Percentiles rank a stretch among this genome's conserved stretches.
Conservation (phyloP, 1,284 basidiomycete genomes). For the Testicularia cyperi region DNA sequence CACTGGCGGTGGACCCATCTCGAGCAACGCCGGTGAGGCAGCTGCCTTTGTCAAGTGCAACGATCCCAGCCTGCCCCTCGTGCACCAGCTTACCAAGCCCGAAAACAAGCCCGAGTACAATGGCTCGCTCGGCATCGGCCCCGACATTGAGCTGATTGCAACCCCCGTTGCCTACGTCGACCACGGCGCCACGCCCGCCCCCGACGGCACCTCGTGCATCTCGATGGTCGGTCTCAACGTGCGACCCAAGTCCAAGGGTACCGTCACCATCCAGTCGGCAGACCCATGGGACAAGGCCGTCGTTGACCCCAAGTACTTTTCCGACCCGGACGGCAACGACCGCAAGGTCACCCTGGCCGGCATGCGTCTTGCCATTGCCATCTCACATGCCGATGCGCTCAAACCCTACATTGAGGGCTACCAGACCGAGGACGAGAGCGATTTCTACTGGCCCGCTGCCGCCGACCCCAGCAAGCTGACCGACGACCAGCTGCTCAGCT, state of each 20-base stretch:
- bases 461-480: slow-evolving; percentile 46
- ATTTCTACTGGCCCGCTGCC: slow-evolving; percentile 35
- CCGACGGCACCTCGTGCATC: slow-evolving; percentile 20
- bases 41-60: slow-evolving; percentile 58
- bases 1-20: slow-evolving; percentile 36
- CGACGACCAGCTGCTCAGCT: slow-evolving; percentile 47
- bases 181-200: slow-evolving; percentile 25
- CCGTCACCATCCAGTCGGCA: slow-evolving; percentile 24
- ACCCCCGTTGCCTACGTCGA: slow-evolving; percentile 34
- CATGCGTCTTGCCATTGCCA: slow-evolving; percentile 26
- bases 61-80: slow-evolving; percentile 51
- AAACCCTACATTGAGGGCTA: slow-evolving; percentile 35
- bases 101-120: slow-evolving; percentile 43
- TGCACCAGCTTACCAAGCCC: slow-evolving; percentile 25
- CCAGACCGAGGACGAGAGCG: slow-evolving; percentile 23
- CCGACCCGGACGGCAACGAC: slow-evolving; percentile 40
- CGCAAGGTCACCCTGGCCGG: slow-evolving; percentile 41
- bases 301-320: slow-evolving; percentile 40
- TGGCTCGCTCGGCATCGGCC: slow-evolving; percentile 46
- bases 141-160: slow-evolving; percentile 57
- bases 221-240: slow-evolving; percentile 41
- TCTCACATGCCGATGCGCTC: slow-evolving; percentile 19
- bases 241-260: slow-evolving; percentile 37
- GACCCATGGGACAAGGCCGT: slow-evolving; percentile 36
- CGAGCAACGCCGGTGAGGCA: slow-evolving; percentile 46